Conservation (phyloP, 306 rosid species). For the Rosa persica region DNA sequence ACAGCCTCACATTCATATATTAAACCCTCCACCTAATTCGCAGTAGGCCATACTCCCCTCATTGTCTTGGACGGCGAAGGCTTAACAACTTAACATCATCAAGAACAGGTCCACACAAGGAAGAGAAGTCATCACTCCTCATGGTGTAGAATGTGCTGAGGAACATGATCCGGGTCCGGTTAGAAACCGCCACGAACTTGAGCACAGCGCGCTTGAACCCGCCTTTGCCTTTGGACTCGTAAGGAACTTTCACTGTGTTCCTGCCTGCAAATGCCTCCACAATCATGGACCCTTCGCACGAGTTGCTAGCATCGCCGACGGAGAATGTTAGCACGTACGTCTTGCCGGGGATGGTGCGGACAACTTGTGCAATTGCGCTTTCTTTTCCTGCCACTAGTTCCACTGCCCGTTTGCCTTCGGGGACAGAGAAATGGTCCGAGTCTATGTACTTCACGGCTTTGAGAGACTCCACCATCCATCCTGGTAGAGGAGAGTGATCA, state of each 20-base stretch:
- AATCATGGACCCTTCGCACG: conserved; percentile 87
- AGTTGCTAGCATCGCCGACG: conserved; percentile 85
- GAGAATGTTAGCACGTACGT: conserved; percentile 69
- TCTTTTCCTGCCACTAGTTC: conserved; percentile 93
- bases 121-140: conserved; percentile 93
- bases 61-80: conserved; percentile 44
- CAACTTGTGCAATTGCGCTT: conserved; percentile 91
- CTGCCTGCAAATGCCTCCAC: conserved; percentile 85
- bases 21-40: conserved; percentile 5
- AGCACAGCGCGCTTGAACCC: conserved; percentile 81
- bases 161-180: conserved; percentile 70
- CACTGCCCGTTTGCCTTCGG: conserved; percentile 71
- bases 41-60: conserved; percentile 19
- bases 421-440: conserved; percentile 75
- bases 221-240: conserved; percentile 84
- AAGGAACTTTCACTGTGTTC: conserved; percentile 76
- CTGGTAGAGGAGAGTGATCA: conserved; percentile 88
- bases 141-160: conserved; percentile 80
- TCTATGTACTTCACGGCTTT: conserved; percentile 97
- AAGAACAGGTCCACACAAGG: conserved; percentile 92
- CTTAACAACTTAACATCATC: conserved; percentile 81
- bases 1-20: conserved; percentile 13
- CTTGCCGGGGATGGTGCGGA: conserved; percentile 66
- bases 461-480: conserved; percentile 96
- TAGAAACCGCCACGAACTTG: conserved; percentile 54